Evolutionary conservation across 768 basidiomycete genomes (phyloP), one percentile per base, ranked within the genome.

Genomic region (Tulasnella sp.): DNA sequence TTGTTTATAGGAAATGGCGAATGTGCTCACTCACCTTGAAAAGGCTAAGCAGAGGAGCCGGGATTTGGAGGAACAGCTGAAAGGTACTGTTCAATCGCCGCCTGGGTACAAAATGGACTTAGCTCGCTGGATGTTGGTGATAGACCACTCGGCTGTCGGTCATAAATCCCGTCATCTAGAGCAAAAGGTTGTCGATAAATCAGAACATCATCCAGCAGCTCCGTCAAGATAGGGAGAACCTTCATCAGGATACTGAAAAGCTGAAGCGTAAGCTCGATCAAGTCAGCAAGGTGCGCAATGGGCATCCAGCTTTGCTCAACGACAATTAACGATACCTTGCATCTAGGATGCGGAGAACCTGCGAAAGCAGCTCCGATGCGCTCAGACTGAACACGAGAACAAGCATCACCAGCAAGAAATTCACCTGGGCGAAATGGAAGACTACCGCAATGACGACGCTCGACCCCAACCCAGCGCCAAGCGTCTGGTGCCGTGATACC

Each of bases 371-470:
- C 79, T 83, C 59, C 71, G 77, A 6, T 67, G 73, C 0, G 80
- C 81, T 15, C 81, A 83, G 46, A 75, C 72, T 12, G 76, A 81
- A 7, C 87, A 90, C 63, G 81, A 86, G 60, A 74, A 78, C 34
- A 77, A 82, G 23, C 80, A 83, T 1, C 78, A 83, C 58, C 79
- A 86, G 59, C 78, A 92, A 34, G 86, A 88, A 64, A 69, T 81
- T 1, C 80, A 82, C 52, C 73, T 79, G 6, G 69, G 74, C 15
- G 86, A 91, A 67, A 83, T 91, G 57, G 82, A 84, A 2, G 82
- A 86, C 29, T 79, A 90, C 6, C 61, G 61, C 14, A 19, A 37
- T 6, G 49, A 53, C 6, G 40, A 60, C 4, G 14, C 32, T 6
- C 35, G 49, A 49, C 41, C 50, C 56, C 61, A 45, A 29, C 43